phyloP scores from a whole-genome alignment of 2,329 filamentous ascomycete genomes.

The Madurella fahalii region DNA sequence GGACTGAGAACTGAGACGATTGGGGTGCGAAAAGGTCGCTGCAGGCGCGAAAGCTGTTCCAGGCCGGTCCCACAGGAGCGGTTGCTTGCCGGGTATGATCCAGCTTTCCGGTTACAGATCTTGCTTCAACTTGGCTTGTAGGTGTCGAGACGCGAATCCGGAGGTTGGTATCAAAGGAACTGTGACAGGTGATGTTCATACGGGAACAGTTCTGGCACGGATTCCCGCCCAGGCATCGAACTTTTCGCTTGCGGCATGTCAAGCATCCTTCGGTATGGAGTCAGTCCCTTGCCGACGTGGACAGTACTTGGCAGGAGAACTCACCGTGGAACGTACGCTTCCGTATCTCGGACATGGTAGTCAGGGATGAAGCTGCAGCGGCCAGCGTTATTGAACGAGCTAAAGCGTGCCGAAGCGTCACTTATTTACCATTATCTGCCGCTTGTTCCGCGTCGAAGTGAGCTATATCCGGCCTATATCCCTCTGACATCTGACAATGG shows the following conservation, averaged over 20 bases:
- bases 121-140: conserved; percentile 19
- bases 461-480: not conserved
- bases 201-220: conserved; percentile 26
- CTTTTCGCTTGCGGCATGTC: conserved; percentile 26
- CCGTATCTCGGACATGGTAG: conserved; percentile 15
- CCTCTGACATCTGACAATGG: not conserved
- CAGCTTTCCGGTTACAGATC: conserved; percentile 5
- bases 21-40: not conserved
- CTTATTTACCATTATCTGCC: not conserved
- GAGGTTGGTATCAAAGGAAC: conserved; percentile 26
- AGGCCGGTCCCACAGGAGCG: not conserved
- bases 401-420: too few species aligned
- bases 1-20: not conserved
- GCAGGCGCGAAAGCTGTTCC: not conserved
- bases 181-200: conserved; percentile 27
- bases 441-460: not conserved
- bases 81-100: not conserved
- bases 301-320: not conserved
- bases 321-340: conserved; percentile 24
- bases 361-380: not conserved
- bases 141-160: conserved; percentile 23
- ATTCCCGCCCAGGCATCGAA: conserved; percentile 23
- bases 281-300: not conserved
- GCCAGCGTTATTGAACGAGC: too few species aligned
- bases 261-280: conserved; percentile 18